Evolutionary conservation across 768 basidiomycete species (phyloP), one percentile per base, ranked within the genome.

Genomic region (Daedaleopsis sinensis): DNA sequence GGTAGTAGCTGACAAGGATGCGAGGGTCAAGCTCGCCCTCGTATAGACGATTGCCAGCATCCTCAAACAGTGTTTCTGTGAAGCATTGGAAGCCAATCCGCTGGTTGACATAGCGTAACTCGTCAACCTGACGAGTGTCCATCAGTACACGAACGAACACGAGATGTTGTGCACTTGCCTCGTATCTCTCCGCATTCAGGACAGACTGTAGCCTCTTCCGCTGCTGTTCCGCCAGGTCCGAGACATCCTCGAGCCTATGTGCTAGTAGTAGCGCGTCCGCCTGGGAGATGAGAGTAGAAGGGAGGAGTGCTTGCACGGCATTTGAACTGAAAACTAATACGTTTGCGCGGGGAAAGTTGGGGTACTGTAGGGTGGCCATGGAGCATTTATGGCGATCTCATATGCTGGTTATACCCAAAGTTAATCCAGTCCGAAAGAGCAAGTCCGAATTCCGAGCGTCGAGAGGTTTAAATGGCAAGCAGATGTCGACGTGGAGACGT

Each of bases 11-110:
- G 62, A 96, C 78, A 42, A 94, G 80, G 3, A 95, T 71, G 15
- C 94, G 84, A 0, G 94, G 92, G 74, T 97, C 94, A n/a, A 93
- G 75, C 48, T 88, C 84, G 38, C 93, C 94, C 57, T 85, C 81
- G 68, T 90, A 86, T 58, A 96, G 82, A 67, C 91, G 83, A 63
- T 82, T 84, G 18, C 88, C 89, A 1, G 94, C 94, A 59, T 93
- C 89, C 62, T 90, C 87, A 71, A 97, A 96, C 52, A 87, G 78
- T 0, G 92, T 93, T 71, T 93, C 91, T 35, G 79, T 72, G 70
- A 96, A 81, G 66, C 88, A 88, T 71, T 88, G 83, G 70, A 91
- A 91, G 16, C 91, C 94, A 55, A 96, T 84, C 37, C 86, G 85
- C 66, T 93, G 90, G 70, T 92, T 91, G 38, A 93, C 80, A 65